These are phyloP conservation scores for Apiospora malaysiana DNA, from an alignment of 2,329 filamentous ascomycete species.

Conservation along the genomic window DNA sequence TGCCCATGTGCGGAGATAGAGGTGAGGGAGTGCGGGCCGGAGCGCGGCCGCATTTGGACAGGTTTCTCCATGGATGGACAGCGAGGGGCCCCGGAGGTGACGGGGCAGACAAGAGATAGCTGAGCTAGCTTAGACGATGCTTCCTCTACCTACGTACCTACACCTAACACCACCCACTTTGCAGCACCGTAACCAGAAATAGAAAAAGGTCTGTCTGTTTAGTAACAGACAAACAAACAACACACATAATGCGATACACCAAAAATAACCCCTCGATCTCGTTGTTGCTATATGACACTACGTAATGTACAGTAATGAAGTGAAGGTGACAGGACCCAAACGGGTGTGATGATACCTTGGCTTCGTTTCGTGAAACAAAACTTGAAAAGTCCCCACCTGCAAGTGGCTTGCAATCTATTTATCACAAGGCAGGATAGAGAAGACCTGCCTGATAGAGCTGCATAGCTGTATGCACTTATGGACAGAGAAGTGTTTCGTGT, in stretches of 20 bases:
- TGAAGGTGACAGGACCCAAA: neutral
- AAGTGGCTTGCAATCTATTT: neutral
- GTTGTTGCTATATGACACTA: neutral
- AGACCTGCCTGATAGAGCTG: neutral
- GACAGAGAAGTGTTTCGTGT: neutral
- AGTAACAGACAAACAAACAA: conserved; percentile 5
- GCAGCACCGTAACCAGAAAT: neutral
- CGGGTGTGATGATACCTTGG: conserved; percentile 13
- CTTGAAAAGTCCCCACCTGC: conserved; percentile 11
- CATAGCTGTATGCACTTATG: neutral
- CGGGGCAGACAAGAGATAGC: neutral
- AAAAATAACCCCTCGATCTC: neutral
- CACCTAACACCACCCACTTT: neutral
- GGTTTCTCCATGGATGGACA: neutral
- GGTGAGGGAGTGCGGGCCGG: neutral
- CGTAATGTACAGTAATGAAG: neutral
- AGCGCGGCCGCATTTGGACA: neutral
- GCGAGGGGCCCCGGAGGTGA: neutral
- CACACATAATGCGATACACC: conserved; percentile 1
- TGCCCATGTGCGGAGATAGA: neutral
- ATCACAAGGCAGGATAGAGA: neutral
- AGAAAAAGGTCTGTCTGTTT: neutral
- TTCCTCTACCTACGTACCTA: neutral
- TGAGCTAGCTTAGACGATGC: neutral
- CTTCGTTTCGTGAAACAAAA: conserved; percentile 12